Evolutionary conservation across 345 rosid species (phyloP).

Genomic region (Lagerstroemia speciosa): DNA sequence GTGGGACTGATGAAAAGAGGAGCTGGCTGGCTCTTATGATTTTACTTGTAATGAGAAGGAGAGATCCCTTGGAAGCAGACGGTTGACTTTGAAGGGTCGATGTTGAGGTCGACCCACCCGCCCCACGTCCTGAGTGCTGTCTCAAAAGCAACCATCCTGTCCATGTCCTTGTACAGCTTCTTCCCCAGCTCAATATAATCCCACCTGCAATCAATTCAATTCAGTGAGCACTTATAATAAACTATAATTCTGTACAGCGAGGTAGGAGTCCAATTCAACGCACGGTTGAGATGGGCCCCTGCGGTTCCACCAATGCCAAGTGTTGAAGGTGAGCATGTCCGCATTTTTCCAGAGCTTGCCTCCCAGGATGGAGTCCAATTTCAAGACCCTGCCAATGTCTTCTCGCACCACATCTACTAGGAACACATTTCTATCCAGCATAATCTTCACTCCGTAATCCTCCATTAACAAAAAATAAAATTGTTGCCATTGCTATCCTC

Average conservation of each 20-base stretch:
- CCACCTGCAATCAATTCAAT: too few relatives aligned
- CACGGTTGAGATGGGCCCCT: constrained; percentile 66
- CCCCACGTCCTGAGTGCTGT: constrained; percentile 70
- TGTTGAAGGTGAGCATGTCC: constrained; percentile 70
- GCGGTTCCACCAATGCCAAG: constrained; percentile 93
- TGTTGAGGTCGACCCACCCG: constrained; percentile 54
- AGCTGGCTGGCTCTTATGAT: neutral
- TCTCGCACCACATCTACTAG: constrained; percentile 56
- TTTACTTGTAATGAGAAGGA: constrained; percentile 73
- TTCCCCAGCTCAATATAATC: constrained; percentile 44
- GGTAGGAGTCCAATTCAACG: too few relatives aligned
- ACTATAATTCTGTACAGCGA: too few relatives aligned
- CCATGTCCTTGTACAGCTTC: constrained; percentile 48
- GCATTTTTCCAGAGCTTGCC: constrained; percentile 55
- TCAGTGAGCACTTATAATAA: too few relatives aligned
- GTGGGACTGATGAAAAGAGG: too few relatives aligned
- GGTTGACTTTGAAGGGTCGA: constrained; percentile 41
- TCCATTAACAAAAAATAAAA: constrained; percentile 12
- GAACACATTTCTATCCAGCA: constrained; percentile 48
- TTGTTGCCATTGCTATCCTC: too few relatives aligned
- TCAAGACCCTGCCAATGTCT: constrained; percentile 51
- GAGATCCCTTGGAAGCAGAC: constrained; percentile 84
- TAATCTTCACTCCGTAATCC: constrained; percentile 53
- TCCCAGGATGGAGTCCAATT: constrained; percentile 61
- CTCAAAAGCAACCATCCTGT: constrained; percentile 60